These are phyloP conservation scores for Microsporum ferrugineum DNA, from an alignment of 2,329 filamentous ascomycete genomes.

Conservation along the genomic window DNA sequence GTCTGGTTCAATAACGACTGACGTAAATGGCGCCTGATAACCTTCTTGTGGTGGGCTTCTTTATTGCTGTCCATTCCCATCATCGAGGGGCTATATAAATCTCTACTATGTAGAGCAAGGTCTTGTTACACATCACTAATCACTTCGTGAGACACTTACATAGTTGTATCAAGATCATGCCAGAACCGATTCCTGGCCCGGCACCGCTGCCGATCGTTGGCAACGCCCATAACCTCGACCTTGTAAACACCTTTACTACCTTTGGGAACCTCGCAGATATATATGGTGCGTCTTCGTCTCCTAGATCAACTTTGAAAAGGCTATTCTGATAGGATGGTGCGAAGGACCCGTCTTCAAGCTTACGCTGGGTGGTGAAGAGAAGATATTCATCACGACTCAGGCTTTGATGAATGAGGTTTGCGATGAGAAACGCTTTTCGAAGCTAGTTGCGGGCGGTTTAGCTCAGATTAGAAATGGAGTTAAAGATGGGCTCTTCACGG, in stretches of 20 bases:
- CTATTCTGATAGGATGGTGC: not conserved
- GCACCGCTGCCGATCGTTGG: not conserved
- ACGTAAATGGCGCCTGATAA: not conserved
- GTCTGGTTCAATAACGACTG: not conserved
- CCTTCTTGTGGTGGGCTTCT: not conserved
- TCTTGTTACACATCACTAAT: not conserved
- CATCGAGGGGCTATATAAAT: not conserved
- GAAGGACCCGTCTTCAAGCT: not conserved
- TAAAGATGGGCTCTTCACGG: not conserved
- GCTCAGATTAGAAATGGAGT: not conserved
- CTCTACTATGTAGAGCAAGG: not conserved
- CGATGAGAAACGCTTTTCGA: not conserved
- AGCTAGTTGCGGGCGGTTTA: not conserved
- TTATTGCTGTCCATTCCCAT: not conserved
- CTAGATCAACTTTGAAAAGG: not conserved
- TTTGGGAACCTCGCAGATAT: not conserved
- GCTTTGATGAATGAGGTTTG: slow-evolving; percentile 1
- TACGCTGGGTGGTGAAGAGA: not conserved
- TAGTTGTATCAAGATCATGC: not conserved
- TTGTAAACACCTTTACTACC: not conserved
- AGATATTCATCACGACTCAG: not conserved
- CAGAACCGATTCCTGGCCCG: slow-evolving; percentile 2
- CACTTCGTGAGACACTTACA: not conserved
- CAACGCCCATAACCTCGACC: not conserved
- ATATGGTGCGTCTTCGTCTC: not conserved